These are phyloP conservation scores for Candida frijolesensis DNA, from an alignment of 1,139 yeast species.

Conservation along the genomic window DNA sequence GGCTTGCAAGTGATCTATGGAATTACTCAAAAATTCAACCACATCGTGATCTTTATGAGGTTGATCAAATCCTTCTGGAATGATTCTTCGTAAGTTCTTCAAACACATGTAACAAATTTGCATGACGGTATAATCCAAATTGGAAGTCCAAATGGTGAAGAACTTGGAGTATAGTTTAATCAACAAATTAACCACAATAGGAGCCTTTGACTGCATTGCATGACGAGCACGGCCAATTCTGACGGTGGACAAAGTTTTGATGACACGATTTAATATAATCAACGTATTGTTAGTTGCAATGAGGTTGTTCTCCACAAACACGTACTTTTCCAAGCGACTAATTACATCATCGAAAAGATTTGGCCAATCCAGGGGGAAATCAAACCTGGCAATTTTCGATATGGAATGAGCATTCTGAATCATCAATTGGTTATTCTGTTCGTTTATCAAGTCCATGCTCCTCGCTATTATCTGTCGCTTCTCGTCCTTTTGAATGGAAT, in stretches of 20 bases:
- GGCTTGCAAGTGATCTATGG: conserved; percentile 62
- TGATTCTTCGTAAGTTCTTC: conserved; percentile 70
- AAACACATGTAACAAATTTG: conserved; percentile 77
- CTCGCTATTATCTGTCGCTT: conserved; percentile 61
- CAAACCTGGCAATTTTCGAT: conserved; percentile 76
- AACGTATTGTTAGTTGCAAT: conserved; percentile 63
- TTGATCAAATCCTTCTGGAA: conserved; percentile 76
- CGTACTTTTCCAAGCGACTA: conserved; percentile 37
- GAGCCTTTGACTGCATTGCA: conserved; percentile 74
- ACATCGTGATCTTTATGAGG: conserved; percentile 64
- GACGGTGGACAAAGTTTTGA: conserved; percentile 73
- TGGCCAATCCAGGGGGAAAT: conserved; percentile 90
- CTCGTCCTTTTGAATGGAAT: conserved; percentile 67
- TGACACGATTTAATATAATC: conserved; percentile 70
- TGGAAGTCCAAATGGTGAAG: conserved; percentile 63
- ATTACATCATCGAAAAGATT: conserved; percentile 64
- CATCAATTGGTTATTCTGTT: conserved; percentile 70
- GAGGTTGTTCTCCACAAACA: conserved; percentile 51
- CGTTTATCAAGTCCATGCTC: conserved; percentile 62
- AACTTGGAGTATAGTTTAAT: conserved; percentile 59
- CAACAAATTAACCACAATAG: conserved; percentile 59
- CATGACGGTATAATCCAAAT: conserved; percentile 49
- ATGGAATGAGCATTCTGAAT: conserved; percentile 85
- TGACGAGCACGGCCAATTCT: conserved; percentile 82
- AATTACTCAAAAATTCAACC: conserved; percentile 56